Evolutionary conservation across 768 basidiomycete species (phyloP).

Genomic region (Austroboletus festivus): DNA sequence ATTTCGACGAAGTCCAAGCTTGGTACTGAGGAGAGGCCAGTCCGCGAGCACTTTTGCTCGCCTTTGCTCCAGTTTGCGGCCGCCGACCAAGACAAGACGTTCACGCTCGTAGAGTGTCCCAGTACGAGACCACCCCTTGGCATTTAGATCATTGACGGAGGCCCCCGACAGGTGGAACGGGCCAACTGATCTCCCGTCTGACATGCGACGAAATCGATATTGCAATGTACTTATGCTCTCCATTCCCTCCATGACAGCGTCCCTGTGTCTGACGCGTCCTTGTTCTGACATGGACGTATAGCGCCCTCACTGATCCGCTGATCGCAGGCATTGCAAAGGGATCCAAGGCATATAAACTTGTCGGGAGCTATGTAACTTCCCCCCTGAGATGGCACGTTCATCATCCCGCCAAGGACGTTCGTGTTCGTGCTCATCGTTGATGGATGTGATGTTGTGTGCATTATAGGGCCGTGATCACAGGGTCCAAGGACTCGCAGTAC

Average conservation of each 20-base stretch:
- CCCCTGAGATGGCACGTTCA: conserved; percentile 75
- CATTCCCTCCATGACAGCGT: conserved; percentile 1
- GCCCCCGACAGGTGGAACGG: conserved; percentile 65
- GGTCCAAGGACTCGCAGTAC: conserved; percentile 61
- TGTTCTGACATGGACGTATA: conserved; percentile 26
- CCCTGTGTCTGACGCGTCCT: conserved; percentile 1
- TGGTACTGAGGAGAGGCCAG: conserved; percentile 35
- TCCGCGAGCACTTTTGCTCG: conserved; percentile 88
- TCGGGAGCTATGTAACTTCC: conserved; percentile 88
- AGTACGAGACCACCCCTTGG: conserved; percentile 41
- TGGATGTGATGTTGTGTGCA: too few relatives aligned
- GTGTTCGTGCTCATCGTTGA: too few relatives aligned
- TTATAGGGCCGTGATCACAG: conserved; percentile 88
- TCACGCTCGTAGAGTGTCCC: conserved; percentile 86
- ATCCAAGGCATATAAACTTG: conserved; percentile 81
- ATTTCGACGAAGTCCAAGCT: background rate
- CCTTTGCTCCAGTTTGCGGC: conserved; percentile 85
- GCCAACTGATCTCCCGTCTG: conserved; percentile 75
- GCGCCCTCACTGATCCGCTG: conserved; percentile 86
- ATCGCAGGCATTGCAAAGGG: conserved; percentile 93
- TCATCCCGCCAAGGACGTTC: background rate
- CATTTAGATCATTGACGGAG: conserved; percentile 22
- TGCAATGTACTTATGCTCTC: conserved; percentile 63
- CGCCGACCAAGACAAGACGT: conserved; percentile 64
- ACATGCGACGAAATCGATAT: conserved; percentile 77